Evolutionary conservation across 202 grass and related monocot species (phyloP).

Genomic region (Eragrostis tef): DNA sequence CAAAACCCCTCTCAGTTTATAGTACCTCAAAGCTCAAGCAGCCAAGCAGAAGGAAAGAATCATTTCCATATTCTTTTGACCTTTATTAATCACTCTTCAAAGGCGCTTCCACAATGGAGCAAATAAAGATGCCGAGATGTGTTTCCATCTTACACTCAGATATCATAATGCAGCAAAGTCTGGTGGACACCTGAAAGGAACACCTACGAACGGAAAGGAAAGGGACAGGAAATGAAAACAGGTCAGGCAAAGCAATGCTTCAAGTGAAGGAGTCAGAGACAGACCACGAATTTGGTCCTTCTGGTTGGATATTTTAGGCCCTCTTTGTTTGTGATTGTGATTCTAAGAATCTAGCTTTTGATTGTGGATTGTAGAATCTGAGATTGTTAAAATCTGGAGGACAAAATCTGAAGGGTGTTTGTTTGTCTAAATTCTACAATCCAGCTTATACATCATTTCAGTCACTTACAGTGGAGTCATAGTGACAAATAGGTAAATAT

Average conservation of each 20-base stretch:
- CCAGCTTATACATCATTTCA: too few species aligned
- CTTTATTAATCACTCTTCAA: not conserved
- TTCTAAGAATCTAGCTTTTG: too few species aligned
- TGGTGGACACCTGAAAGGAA: not conserved
- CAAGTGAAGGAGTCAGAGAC: not conserved
- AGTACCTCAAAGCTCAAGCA: not conserved
- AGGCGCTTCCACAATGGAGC: not conserved
- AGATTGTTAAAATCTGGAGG: too few species aligned
- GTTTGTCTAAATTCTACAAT: too few species aligned
- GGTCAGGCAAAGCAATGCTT: not conserved
- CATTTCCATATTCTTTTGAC: not conserved
- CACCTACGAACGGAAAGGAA: not conserved
- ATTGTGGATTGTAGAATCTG: too few species aligned
- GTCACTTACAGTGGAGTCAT: too few species aligned
- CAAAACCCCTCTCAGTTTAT: not conserved
- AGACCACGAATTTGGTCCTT: not conserved
- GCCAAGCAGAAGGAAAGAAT: not conserved
- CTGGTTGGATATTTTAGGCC: constrained; percentile 7
- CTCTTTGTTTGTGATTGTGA: too few species aligned
- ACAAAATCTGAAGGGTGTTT: too few species aligned
- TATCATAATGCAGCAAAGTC: constrained; percentile 23
- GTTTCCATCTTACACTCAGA: not conserved
- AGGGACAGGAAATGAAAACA: not conserved
- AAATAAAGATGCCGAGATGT: constrained; percentile 17
- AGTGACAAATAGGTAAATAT: too few species aligned